Evolutionary conservation across 75 land plant genomes (phyloP).

Genomic region (Isoetes taiwanensis): DNA sequence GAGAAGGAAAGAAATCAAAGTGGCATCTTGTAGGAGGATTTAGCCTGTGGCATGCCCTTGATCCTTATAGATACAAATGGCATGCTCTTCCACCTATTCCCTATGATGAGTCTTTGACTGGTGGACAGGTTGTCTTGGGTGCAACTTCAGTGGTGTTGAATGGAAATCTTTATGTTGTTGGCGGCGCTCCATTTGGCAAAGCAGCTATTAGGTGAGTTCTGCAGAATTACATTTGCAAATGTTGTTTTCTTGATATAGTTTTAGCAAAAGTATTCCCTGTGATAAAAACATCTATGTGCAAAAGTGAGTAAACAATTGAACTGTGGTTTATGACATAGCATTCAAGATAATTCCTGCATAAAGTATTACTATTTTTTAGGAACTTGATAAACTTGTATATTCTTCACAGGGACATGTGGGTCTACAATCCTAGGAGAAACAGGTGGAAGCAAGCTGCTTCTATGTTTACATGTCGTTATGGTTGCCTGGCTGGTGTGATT

Average conservation of each 20-base stretch:
- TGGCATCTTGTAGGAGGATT: conserved; percentile 29
- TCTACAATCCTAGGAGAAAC: conserved; percentile 19
- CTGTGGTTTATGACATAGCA: too few species aligned
- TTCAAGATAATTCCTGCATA: too few species aligned
- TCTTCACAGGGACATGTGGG: conserved; percentile 21
- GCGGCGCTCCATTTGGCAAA: conserved; percentile 26
- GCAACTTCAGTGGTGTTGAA: conserved; percentile 18
- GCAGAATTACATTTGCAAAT: too few species aligned
- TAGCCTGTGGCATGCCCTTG: conserved; percentile 24
- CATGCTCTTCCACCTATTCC: conserved; percentile 26
- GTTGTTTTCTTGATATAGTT: too few species aligned
- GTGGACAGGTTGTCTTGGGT: conserved; percentile 21
- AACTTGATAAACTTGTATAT: not conserved
- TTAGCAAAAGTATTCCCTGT: too few species aligned
- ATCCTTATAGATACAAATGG: conserved; percentile 21
- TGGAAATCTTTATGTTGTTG: conserved; percentile 19
- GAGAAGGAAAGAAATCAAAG: conserved; percentile 8
- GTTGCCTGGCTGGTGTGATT: conserved; percentile 19
- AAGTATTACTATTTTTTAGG: too few species aligned
- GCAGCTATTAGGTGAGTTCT: conserved; percentile 16
- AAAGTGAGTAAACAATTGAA: too few species aligned
- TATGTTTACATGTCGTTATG: conserved; percentile 15
- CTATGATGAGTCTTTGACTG: conserved; percentile 9
- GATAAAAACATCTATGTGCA: too few species aligned
- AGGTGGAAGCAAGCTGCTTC: conserved; percentile 12